Evolutionary conservation across 495 filamentous ascomycete species (phyloP).

Genomic region (Neurospora sp.): DNA sequence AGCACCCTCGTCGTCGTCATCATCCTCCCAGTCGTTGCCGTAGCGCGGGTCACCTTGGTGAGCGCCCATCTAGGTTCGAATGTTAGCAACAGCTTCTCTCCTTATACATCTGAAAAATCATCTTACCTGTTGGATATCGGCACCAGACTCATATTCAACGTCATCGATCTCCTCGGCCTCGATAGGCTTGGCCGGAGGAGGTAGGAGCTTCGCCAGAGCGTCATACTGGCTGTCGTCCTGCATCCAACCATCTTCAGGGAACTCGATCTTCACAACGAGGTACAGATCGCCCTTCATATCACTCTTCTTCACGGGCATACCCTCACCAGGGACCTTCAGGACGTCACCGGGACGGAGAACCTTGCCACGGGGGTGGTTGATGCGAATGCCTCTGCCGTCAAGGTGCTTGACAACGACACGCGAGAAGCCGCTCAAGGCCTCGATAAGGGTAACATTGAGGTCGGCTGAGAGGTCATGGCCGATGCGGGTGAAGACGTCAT

Average conservation of each 20-base stretch:
- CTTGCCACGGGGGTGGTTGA: conserved; percentile 65
- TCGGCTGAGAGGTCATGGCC: conserved; percentile 76
- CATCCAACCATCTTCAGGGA: conserved; percentile 79
- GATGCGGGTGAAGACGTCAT: conserved; percentile 67
- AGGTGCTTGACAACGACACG: conserved; percentile 87
- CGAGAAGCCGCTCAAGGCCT: conserved; percentile 81
- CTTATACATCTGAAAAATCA: background rate
- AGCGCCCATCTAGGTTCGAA: conserved; percentile 45
- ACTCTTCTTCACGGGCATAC: conserved; percentile 84
- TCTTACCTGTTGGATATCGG: conserved; percentile 67
- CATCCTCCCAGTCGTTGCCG: conserved; percentile 67
- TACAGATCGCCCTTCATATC: conserved; percentile 82
- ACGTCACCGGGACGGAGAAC: conserved; percentile 71
- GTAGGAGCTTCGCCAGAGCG: conserved; percentile 64
- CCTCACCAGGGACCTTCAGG: conserved; percentile 76
- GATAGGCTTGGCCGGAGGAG: conserved; percentile 48
- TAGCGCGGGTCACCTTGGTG: conserved; percentile 58
- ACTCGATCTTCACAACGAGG: conserved; percentile 74
- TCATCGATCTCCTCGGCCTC: conserved; percentile 69
- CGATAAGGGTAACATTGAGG: conserved; percentile 68
- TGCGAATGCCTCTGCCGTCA: conserved; percentile 80
- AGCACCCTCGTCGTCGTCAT: conserved; percentile 57
- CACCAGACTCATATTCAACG: conserved; percentile 73
- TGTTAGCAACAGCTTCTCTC: conserved; percentile 6
- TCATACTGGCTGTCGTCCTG: conserved; percentile 55